These are phyloP conservation scores for Xylariaceae sp. DNA, from an alignment of 2,329 filamentous ascomycete genomes.

Conservation along the genomic window DNA sequence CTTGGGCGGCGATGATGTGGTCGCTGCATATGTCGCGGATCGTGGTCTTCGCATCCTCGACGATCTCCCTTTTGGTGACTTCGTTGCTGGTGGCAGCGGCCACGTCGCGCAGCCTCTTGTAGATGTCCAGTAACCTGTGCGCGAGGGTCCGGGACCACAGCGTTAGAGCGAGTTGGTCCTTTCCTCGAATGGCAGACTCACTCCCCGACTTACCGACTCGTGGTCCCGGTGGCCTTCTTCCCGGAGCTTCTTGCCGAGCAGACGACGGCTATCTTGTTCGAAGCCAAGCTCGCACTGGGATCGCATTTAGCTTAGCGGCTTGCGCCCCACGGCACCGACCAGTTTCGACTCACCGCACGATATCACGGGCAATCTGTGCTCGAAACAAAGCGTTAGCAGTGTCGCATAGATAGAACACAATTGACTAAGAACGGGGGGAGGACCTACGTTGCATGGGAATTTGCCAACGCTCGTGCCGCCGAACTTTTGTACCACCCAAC, in stretches of 20 bases:
- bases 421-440: slow-evolving; percentile 24
- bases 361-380: slow-evolving; percentile 57
- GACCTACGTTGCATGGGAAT: slow-evolving; percentile 64
- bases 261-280: slow-evolving; percentile 80
- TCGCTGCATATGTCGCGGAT: slow-evolving; percentile 78
- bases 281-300: slow-evolving; percentile 53
- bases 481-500: slow-evolving; percentile 92
- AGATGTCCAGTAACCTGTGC: slow-evolving; percentile 53
- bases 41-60: slow-evolving; percentile 63
- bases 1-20: slow-evolving; percentile 67
- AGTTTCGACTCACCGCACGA: slow-evolving; percentile 50
- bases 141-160: slow-evolving; percentile 14
- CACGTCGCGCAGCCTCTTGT: slow-evolving; percentile 50
- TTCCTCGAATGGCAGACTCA: not conserved
- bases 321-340: slow-evolving; percentile 2
- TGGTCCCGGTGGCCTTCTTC: slow-evolving; percentile 91
- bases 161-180: slow-evolving; percentile 10
- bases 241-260: slow-evolving; percentile 93
- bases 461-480: slow-evolving; percentile 95
- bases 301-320: not conserved
- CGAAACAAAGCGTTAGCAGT: slow-evolving; percentile 14
- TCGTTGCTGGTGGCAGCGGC: slow-evolving; percentile 48
- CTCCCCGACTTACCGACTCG: slow-evolving; percentile 68
- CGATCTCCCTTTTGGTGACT: slow-evolving; percentile 46
- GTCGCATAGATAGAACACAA: not conserved